Base-by-base conservation (phyloP, 257 asterid genomes). In the Schizonepeta tenuifolia region DNA sequence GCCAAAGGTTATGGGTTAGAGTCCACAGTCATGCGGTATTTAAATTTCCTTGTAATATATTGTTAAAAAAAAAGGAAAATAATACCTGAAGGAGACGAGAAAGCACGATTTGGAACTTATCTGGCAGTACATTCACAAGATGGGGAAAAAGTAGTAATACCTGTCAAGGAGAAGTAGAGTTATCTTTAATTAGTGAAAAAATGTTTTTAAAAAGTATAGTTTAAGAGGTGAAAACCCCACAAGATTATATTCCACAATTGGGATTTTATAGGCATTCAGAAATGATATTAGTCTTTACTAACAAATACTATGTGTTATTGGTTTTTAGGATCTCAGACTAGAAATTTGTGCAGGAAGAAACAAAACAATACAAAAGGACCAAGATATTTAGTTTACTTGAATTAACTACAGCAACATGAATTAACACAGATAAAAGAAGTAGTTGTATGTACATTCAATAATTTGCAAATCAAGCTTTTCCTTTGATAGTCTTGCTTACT, bases 71-170 rank as follows among this genome's bases (percentile, higher is more conserved):
- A 55, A 17, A 71, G 47, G 38, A 66, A 5, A 67, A 33, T 41
- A 40, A 74, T 79, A 95, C 99, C 99, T 95, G 96, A 71, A 95
- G 78, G 80, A 88, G 74, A 33, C 88, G 90, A 72, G 95, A 81
- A 75, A 95, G 95, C 71, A 86, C 91, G 70, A 80, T 79, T 83
- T 90, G 96, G 79, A 95, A 95, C 88, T 90, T 95, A 67, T 87
- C 94, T 81, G 71, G 77, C 3, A 93, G 95, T 41, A 87, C 85
- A 78, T 83, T 88, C 78, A 95, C 96, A 76, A 95, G 89, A 62
- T 81, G 86, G 18, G 96, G 95, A 69, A 95, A 95, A 62, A 87
- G 85, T 58, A 75, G 85, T 72, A 92, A 79, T 75, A 90, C 96
- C 99, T 95, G 83, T 67, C 54, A 81, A 75, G 75, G 70, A 80